A percentile compares a stretch with the other conserved stretches of the same genome.
Evolutionary conservation across 306 rosid species (phyloP).

Genomic region (Acacia acuminata): DNA sequence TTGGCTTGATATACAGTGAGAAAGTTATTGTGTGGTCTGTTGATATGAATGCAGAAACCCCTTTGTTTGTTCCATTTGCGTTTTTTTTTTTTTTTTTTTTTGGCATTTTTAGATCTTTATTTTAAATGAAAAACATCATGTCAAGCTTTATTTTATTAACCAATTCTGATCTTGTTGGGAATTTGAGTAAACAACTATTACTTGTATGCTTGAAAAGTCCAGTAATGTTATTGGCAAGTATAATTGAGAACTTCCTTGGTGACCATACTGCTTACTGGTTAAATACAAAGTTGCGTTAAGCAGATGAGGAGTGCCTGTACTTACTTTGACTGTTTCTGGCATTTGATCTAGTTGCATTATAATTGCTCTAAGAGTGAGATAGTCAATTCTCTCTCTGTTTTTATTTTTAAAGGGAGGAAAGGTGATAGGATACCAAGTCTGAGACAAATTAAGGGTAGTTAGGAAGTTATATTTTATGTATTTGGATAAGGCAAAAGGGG

Average conservation of each 20-base stretch:
- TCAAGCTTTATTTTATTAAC: not conserved
- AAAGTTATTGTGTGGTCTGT: slow-evolving; percentile 15
- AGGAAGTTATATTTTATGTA: too few species aligned
- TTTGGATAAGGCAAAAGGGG: too few species aligned
- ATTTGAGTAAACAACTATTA: not conserved
- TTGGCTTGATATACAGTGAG: slow-evolving; percentile 10
- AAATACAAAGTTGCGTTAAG: slow-evolving; percentile 13
- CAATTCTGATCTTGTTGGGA: not conserved
- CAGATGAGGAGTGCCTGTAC: not conserved
- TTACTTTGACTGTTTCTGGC: not conserved
- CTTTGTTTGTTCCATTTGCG: not conserved
- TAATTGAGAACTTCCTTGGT: slow-evolving; percentile 6
- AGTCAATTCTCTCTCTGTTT: not conserved
- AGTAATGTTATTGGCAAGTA: not conserved
- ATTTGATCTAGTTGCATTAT: slow-evolving; percentile 14
- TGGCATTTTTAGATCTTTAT: not conserved
- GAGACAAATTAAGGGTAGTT: too few species aligned
- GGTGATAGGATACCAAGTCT: too few species aligned
- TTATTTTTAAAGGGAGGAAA: slow-evolving; percentile 7
- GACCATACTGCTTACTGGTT: slow-evolving; percentile 4
- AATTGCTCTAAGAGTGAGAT: slow-evolving; percentile 9
- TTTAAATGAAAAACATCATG: not conserved
- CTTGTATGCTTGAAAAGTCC: not conserved
- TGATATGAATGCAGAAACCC: not conserved
- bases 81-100: not conserved